Conservation (phyloP, 2,329 filamentous ascomycete species). For the Colletotrichum eleusines region DNA sequence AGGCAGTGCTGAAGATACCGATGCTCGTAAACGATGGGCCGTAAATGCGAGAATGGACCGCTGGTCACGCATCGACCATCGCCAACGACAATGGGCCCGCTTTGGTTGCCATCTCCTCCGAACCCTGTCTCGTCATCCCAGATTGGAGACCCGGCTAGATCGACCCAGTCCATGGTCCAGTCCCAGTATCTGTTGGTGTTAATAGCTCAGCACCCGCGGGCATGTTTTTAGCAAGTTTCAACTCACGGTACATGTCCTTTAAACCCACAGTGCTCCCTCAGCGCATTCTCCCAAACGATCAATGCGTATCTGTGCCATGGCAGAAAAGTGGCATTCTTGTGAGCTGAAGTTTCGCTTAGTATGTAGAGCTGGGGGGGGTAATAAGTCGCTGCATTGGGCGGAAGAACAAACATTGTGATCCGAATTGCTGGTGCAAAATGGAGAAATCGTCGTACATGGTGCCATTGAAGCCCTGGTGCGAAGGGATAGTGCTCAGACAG, state of each 20-base stretch:
- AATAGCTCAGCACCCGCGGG: background rate
- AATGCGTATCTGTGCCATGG: background rate
- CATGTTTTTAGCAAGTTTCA: too few species aligned
- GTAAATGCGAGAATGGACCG: constrained; percentile 40
- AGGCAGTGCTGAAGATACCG: constrained; percentile 30
- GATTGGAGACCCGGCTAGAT: background rate
- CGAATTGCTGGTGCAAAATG: background rate
- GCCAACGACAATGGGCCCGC: constrained; percentile 27
- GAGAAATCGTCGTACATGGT: background rate
- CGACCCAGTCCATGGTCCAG: constrained; percentile 1
- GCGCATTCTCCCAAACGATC: background rate
- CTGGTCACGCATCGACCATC: constrained; percentile 36
- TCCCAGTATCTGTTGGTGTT: constrained; percentile 9
- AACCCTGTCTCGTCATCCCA: background rate
- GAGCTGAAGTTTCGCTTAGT: background rate
- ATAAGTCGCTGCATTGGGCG: background rate
- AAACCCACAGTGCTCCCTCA: background rate
- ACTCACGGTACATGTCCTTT: background rate
- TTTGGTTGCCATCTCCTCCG: constrained; percentile 16
- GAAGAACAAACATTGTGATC: background rate
- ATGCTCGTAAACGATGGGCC: constrained; percentile 40
- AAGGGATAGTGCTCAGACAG: background rate
- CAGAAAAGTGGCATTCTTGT: background rate
- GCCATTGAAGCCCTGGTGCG: background rate
- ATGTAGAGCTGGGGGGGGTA: background rate